These are phyloP conservation scores for Ormosia semicastrata DNA, from an alignment of 306 rosid genomes.

Conservation along the genomic window DNA sequence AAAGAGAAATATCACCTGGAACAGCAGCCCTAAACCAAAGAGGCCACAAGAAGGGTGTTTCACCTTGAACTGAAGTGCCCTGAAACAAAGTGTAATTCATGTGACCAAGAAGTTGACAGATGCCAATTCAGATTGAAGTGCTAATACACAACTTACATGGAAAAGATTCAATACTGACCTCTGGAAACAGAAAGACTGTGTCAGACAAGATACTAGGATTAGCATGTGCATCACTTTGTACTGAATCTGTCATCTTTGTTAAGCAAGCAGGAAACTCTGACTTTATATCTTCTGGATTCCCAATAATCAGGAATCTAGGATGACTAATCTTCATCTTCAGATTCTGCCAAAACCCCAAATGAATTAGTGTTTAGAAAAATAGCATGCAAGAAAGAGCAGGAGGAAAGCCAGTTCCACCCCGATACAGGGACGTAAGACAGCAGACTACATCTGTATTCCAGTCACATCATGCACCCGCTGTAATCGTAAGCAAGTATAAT, in stretches of 20 bases:
- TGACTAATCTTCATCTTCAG: conserved; percentile 91
- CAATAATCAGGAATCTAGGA: conserved; percentile 76
- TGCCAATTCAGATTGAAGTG: conserved; percentile 22
- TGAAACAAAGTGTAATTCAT: conserved; percentile 37
- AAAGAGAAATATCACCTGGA: conserved; percentile 80
- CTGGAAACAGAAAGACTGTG: conserved; percentile 70
- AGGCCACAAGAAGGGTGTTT: conserved; percentile 78
- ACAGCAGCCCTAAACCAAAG: conserved; percentile 97
- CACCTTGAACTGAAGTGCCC: conserved; percentile 71
- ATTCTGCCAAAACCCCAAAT: conserved; percentile 59
- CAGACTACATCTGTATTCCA: conserved; percentile 6
- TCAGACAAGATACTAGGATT: conserved; percentile 45
- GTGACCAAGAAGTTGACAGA: conserved; percentile 30
- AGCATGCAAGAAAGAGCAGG: conserved; percentile 17
- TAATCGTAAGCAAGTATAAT: conserved; percentile 6
- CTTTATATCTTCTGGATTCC: conserved; percentile 58
- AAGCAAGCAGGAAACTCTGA: conserved; percentile 73
- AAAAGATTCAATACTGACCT: conserved; percentile 54
- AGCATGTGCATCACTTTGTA: conserved; percentile 31
- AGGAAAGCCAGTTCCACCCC: conserved; percentile 22
- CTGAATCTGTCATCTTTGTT: conserved; percentile 49
- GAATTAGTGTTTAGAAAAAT: conserved; percentile 25
- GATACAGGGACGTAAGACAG: conserved; percentile 14
- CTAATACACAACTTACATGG: conserved; percentile 4
- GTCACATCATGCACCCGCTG: background rate